Percentiles rank a stretch among this genome's conserved stretches.
Evolutionary conservation across 2,329 filamentous ascomycete genomes (phyloP).

Genomic region (Sclerotiophoma versabilis): DNA sequence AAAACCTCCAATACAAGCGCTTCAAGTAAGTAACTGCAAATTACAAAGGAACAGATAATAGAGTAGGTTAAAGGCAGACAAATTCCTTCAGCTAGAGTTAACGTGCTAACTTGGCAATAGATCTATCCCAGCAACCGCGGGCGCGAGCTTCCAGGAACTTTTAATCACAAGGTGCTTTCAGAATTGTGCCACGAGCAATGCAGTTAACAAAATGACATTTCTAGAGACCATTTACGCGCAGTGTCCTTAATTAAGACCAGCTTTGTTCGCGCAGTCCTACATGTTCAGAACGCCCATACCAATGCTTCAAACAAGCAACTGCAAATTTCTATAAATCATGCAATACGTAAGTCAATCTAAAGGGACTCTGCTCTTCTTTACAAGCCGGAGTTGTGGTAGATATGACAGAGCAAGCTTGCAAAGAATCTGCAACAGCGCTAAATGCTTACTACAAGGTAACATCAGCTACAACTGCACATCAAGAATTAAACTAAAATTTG

Average conservation of each 20-base stretch:
- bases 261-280: slow-evolving; percentile 3
- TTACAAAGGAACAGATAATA: neutral
- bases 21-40: neutral
- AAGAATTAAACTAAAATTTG: neutral
- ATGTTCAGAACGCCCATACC: slow-evolving; percentile 42
- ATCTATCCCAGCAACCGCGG: slow-evolving; percentile 1
- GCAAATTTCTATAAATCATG: slow-evolving; percentile 22
- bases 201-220: neutral
- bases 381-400: neutral
- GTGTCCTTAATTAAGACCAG: slow-evolving; percentile 5
- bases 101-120: neutral
- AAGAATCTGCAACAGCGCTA: neutral
- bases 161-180: neutral
- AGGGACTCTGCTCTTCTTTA: slow-evolving; percentile 6
- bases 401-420: slow-evolving; percentile 4
- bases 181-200: slow-evolving; percentile 1
- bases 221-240: neutral
- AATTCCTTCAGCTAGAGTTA: neutral
- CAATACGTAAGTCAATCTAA: neutral
- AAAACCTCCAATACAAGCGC: neutral
- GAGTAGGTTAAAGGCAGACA: neutral
- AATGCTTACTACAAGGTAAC: neutral
- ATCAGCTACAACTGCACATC: neutral
- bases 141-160: neutral
- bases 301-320: slow-evolving; percentile 29